A percentile compares a stretch with the other conserved stretches of the same genome.
phyloP scores from a whole-genome alignment of 768 basidiomycete species.

The Suillus placidus region DNA sequence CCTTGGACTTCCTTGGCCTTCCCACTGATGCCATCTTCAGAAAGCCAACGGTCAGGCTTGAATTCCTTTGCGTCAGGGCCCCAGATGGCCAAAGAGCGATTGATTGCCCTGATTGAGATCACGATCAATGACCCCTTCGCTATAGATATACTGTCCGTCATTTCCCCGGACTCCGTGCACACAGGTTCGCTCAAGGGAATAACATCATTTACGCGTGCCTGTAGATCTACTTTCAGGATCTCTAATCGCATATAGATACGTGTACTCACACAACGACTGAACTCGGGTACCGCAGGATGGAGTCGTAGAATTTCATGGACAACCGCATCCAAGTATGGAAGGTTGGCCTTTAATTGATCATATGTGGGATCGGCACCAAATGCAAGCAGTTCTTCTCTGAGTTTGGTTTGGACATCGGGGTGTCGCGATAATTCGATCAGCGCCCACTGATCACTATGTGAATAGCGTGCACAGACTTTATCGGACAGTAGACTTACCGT shows the following conservation, averaged over 20 bases:
- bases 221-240: not conserved
- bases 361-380: slow-evolving; percentile 39
- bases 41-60: slow-evolving; percentile 47
- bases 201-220: slow-evolving; percentile 43
- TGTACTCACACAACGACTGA: slow-evolving; percentile 33
- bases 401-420: slow-evolving; percentile 27
- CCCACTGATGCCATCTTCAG: slow-evolving; percentile 29
- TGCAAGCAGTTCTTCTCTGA: slow-evolving; percentile 32
- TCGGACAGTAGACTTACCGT: slow-evolving; percentile 6
- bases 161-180: slow-evolving; percentile 28
- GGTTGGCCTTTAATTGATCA: slow-evolving; percentile 38
- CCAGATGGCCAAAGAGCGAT: slow-evolving; percentile 45
- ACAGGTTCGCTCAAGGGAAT: slow-evolving; percentile 40
- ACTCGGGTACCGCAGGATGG: slow-evolving; percentile 37
- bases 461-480: not conserved
- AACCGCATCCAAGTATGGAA: slow-evolving; percentile 48
- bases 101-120: slow-evolving; percentile 43
- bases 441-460: slow-evolving; percentile 33
- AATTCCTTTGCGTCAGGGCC: slow-evolving; percentile 47
- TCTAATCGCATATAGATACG: not conserved
- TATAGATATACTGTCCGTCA: slow-evolving; percentile 35
- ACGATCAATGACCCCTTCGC: slow-evolving; percentile 42
- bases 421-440: slow-evolving; percentile 32
- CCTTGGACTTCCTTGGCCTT: slow-evolving; percentile 40
- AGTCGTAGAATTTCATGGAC: slow-evolving; percentile 42